phyloP scores from a whole-genome alignment of 306 rosid species.

The Oxytropis ochrocephala region DNA sequence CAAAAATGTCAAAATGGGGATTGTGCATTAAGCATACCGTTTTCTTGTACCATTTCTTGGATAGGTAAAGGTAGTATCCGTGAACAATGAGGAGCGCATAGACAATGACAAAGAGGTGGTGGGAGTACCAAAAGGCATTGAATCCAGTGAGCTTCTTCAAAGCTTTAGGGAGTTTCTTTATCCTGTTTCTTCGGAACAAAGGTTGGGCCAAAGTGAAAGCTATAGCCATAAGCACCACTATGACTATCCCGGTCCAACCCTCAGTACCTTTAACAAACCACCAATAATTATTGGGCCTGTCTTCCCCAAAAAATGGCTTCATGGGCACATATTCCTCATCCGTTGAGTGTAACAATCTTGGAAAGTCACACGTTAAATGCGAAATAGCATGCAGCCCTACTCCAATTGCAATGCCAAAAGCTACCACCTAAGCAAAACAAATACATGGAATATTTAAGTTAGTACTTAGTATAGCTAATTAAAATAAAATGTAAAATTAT shows the following conservation, averaged over 20 bases:
- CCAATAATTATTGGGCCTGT: conserved; percentile 68
- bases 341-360: conserved; percentile 53
- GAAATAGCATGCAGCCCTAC: conserved; percentile 56
- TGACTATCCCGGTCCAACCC: conserved; percentile 84
- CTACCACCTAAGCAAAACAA: conserved; percentile 43
- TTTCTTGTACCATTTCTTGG: conserved; percentile 79
- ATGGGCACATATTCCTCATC: conserved; percentile 55
- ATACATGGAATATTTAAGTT: background rate
- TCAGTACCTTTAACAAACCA: conserved; percentile 89
- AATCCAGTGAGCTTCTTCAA: conserved; percentile 74
- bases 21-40: conserved; percentile 46
- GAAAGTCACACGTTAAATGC: conserved; percentile 84
- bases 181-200: conserved; percentile 63
- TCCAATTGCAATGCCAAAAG: conserved; percentile 68
- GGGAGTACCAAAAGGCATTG: conserved; percentile 96
- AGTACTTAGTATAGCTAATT: background rate
- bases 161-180: conserved; percentile 50
- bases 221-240: conserved; percentile 76
- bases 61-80: conserved; percentile 70
- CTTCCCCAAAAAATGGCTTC: conserved; percentile 49
- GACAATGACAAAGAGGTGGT: conserved; percentile 78
- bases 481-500: background rate
- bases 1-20: background rate
- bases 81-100: conserved; percentile 69
- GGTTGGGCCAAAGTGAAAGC: conserved; percentile 80